phyloP scores from a whole-genome alignment of 2,329 filamentous ascomycete species.

The Leptographium flavum region DNA sequence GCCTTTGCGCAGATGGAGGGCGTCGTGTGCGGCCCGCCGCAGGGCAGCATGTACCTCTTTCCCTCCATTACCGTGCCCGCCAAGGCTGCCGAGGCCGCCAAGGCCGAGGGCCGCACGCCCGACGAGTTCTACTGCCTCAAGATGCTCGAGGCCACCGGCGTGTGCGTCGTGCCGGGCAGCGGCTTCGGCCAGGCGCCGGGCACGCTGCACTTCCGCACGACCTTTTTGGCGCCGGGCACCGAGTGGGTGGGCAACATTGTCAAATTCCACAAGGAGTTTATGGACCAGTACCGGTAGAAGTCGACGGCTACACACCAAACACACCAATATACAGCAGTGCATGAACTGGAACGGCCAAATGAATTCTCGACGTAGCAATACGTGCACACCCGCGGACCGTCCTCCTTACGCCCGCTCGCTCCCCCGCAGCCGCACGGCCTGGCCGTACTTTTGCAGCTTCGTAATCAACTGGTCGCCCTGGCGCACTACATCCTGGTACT shows the following conservation, averaged over 20 bases:
- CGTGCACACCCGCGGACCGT: too few relatives aligned
- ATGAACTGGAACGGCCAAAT: background rate
- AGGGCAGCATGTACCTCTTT: conserved; percentile 98
- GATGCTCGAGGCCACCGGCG: conserved; percentile 82
- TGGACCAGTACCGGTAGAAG: conserved; percentile 58
- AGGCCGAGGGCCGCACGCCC: conserved; percentile 54
- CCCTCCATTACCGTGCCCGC: conserved; percentile 71
- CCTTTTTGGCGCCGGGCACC: conserved; percentile 89
- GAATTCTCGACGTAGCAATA: background rate
- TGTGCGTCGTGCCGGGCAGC: conserved; percentile 83
- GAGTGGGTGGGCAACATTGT: conserved; percentile 82
- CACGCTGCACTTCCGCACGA: conserved; percentile 88
- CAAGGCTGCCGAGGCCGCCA: conserved; percentile 65
- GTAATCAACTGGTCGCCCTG: conserved; percentile 97
- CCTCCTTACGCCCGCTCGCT: conserved; percentile 76
- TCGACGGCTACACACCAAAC: too few relatives aligned
- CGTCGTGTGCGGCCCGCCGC: conserved; percentile 75
- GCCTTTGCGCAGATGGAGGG: conserved; percentile 94
- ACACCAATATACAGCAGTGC: background rate
- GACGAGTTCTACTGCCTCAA: conserved; percentile 93
- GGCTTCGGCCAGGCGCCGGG: conserved; percentile 91
- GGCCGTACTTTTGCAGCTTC: conserved; percentile 97
- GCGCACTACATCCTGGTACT: conserved; percentile 95
- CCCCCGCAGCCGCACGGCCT: conserved; percentile 83
- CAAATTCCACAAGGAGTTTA: conserved; percentile 84